Base-by-base conservation (phyloP, 805 yeast genomes). In the Candida nanaspora region DNA sequence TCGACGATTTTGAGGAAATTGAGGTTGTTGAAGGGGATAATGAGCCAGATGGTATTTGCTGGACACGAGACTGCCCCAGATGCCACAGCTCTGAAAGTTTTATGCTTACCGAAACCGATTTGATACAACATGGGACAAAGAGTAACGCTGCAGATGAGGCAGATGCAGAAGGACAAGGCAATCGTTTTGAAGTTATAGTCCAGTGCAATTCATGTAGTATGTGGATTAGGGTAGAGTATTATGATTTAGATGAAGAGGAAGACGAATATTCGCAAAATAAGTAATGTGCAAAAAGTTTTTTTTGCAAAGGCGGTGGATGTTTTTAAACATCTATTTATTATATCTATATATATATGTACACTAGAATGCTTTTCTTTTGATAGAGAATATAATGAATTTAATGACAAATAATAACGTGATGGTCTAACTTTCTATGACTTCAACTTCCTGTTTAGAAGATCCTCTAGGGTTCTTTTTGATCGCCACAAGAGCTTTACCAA, bases 171-270 rank as follows among this genome's bases (percentile, higher is more conserved):
- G 71, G 68, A 28, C 80, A 77, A 14, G 72, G 62, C n/a, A n/a
- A n/a, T 15, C 71, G 80, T 1, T 81, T 68, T 47, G 83, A 82
- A 46, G 70, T 89, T 1, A 68, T 86, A 19, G 77, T 86, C 0
- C 96, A 89, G 52, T 91, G 98, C 56, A 56, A 64, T 11, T 79
- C 84, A 26, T 91, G 98, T 58, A 85, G 95, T 56, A 56, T 88
- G 25, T 91, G 96, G 96, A 61, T 91, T 21, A 77, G 78, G 38
- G 88, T 91, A 2, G 71, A 69, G 47, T 86, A 81, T 52, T 76
- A 68, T 48, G 88, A 78, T 47, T 65, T 49, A 21, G 59, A 55
- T 6, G 58, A 56, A 29, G 34, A 29, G 3, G 11, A 6, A 11
- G 22, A 22, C 9, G 28, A 27, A n/a, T n/a, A n/a, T n/a, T n/a